Base-by-base conservation (phyloP, 164 flowering plant genomes). In the Umbilicus rupestris region DNA sequence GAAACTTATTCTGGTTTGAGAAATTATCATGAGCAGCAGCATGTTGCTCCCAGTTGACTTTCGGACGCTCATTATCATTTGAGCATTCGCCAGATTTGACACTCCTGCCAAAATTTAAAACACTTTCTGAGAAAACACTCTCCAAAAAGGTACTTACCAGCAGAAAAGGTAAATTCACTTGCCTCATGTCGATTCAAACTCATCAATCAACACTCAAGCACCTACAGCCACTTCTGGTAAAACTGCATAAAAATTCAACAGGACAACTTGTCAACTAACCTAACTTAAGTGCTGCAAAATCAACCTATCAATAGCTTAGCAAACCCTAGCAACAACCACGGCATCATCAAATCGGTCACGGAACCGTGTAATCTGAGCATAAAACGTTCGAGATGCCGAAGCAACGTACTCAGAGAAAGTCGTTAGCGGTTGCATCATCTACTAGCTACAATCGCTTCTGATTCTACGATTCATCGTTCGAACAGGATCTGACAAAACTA, bases 11-110 rank as follows among this genome's bases (percentile, higher is more conserved):
- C 67, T 78, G 87, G 57, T 66, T 58, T 45, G 73, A 68, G 79
- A 83, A 86, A 63, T 78, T 78, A 44, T 80, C 75, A 41, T 71
- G 88, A 49, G 87, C 84, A 39, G 63, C 62, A 22, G 80, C 82
- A 80, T 92, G 97, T 50, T 84, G 76, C 46, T 47, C 68, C 94
- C 85, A 87, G 73, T 89, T 92, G 31, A 76, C 71, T 77, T 83
- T 80, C 1, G 88, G 84, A 60, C 63, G 29, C 39, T 71, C 74
- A 44, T 39, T 49, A 12, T 60, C 30, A 29, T 65, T 75, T 29
- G 59, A 46, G 63, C 68, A 79, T 65, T 64, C 77, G 28, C 67
- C 68, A 17, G 41, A 60, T 60, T 66, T 75, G 70, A 70, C 72
- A 29, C 52, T 65, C 62, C 85, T 81, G 74, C 68, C 28, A 20